Base-by-base conservation (phyloP, 306 rosid genomes). In the Prunus kanzakura region DNA sequence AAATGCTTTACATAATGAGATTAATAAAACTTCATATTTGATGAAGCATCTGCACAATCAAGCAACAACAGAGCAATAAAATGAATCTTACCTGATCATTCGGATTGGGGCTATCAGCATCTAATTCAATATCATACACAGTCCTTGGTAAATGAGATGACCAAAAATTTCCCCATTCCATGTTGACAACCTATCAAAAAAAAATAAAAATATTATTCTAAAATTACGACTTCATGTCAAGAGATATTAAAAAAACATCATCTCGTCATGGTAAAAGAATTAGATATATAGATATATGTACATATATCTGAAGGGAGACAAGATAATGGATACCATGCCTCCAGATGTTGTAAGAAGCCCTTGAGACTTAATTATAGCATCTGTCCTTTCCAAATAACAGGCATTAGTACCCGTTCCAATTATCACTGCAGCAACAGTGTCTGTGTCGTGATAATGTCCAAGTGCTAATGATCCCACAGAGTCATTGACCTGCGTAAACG, bases 131-230 rank as follows among this genome's bases (percentile, higher is more conserved):
- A 80, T 93, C 98, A 74, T 89, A 91, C 3, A 78, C 49, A 67
- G 98, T 91, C 90, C 97, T 93, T 50, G 98, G 98, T 65, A 91
- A 87, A 85, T 93, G 97, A 79, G 97, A 83, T 46, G 98, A 84
- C 97, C 96, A 93, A 80, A 93, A 93, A 79, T 86, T 91, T 47
- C 98, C 98, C 98, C 98, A 93, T 83, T 93, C 98, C 97, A 90
- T 93, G 77, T 93, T 91, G 83, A 93, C 86, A 78, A 84, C 98
- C 98, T 93, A 63, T 77, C 2, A 54, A 30, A 52, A 57, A n/a
- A 43, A 49, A 23, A 49, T 13, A 22, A 1, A 77, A 16, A 25
- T 4, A 71, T 52, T 9, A 54, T 18, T 29, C 30, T 27, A 3
- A 35, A 69, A 51, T 8, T 55, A 74, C 2, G 3, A 25, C 14